Evolutionary conservation across 352 stramenopile species (phyloP).

Genomic region (Paralagenidium karlingii): DNA sequence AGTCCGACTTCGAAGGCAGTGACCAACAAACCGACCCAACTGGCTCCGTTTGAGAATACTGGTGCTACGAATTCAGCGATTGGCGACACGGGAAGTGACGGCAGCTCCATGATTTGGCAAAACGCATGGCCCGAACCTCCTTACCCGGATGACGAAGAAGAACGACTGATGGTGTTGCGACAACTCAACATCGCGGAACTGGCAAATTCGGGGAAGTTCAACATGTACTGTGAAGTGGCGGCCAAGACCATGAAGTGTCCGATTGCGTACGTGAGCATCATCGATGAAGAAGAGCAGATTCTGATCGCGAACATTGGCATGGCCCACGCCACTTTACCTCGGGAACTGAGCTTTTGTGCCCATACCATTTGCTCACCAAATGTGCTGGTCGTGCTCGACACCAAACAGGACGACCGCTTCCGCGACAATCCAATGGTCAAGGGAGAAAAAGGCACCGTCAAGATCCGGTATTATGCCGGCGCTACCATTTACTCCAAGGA

Average conservation of each 20-base stretch:
- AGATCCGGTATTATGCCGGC: slow-evolving; percentile 81
- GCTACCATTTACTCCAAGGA: slow-evolving; percentile 74
- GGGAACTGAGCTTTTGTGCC: slow-evolving; percentile 75
- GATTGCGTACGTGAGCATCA: slow-evolving; percentile 79
- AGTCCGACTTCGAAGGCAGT: slow-evolving; percentile 52
- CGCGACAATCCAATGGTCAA: slow-evolving; percentile 83
- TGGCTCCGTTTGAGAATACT: neutral
- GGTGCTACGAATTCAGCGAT: too few species aligned
- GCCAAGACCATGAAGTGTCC: slow-evolving; percentile 83
- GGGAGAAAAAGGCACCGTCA: slow-evolving; percentile 66
- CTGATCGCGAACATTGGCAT: slow-evolving; percentile 79
- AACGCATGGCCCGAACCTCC: slow-evolving; percentile 77
- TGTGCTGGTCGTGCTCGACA: slow-evolving; percentile 74
- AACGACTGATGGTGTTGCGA: slow-evolving; percentile 52
- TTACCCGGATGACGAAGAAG: slow-evolving; percentile 65
- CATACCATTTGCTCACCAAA: slow-evolving; percentile 76
- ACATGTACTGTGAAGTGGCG: slow-evolving; percentile 80
- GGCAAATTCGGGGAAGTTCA: slow-evolving; percentile 65
- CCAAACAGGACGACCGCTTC: slow-evolving; percentile 77
- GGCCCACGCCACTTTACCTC: slow-evolving; percentile 61
- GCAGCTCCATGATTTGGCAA: slow-evolving; percentile 58
- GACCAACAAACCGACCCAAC: slow-evolving; percentile 3
- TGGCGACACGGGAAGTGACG: slow-evolving; percentile 42
- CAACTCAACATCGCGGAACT: slow-evolving; percentile 72
- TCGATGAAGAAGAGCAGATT: slow-evolving; percentile 75